These are phyloP conservation scores for Paramyrothecium roridum DNA, from an alignment of 2,329 filamentous ascomycete genomes.

Conservation along the genomic window DNA sequence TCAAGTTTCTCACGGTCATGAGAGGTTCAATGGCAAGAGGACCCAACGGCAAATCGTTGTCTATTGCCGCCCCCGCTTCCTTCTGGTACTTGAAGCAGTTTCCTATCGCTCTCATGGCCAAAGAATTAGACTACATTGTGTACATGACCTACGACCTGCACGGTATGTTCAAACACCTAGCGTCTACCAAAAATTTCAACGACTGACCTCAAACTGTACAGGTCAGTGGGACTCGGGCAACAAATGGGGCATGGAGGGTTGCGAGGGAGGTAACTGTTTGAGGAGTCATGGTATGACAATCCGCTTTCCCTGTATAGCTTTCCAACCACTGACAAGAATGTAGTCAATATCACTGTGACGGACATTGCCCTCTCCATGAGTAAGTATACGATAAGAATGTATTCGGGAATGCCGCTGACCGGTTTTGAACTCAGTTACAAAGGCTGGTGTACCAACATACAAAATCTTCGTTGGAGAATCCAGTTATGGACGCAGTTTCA, in stretches of 20 bases:
- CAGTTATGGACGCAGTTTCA: conserved; percentile 27
- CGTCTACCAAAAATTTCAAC: neutral
- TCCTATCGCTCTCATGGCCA: conserved; percentile 14
- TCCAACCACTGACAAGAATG: neutral
- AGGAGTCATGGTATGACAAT: neutral
- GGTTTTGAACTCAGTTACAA: conserved; percentile 19
- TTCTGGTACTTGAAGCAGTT: conserved; percentile 23
- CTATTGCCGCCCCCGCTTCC: conserved; percentile 20
- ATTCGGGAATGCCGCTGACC: too few species aligned
- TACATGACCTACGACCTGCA: conserved; percentile 22
- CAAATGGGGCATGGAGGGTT: neutral
- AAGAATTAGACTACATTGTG: conserved; percentile 20
- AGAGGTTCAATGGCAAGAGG: neutral
- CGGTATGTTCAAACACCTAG: conserved; percentile 3
- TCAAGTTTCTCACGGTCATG: conserved; percentile 7
- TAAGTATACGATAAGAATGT: neutral
- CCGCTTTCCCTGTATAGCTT: neutral
- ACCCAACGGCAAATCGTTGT: conserved; percentile 1
- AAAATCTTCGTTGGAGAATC: conserved; percentile 26
- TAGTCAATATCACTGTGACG: neutral
- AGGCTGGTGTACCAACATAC: conserved; percentile 21
- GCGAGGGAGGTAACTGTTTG: neutral
- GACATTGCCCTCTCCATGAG: neutral
- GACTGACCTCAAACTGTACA: neutral
- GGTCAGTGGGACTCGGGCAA: neutral